Conservation (phyloP, 2,329 filamentous ascomycete species). For the Paraphoma chrysanthemicola region DNA sequence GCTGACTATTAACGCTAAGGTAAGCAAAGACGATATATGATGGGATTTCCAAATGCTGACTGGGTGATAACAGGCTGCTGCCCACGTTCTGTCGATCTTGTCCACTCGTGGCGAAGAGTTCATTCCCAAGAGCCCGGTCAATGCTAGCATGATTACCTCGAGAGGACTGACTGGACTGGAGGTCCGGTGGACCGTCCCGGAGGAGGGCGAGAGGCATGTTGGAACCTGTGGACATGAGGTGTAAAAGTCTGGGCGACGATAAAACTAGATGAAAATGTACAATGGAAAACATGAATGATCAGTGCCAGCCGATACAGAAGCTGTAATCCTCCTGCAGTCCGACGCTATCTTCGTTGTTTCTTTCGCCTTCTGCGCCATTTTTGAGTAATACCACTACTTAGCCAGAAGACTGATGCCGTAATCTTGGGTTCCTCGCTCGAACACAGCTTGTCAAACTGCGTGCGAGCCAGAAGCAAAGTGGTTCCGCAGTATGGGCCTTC, state of each 20-base stretch:
- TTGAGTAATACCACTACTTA: too few species aligned
- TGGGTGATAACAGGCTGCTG: slow-evolving; percentile 30
- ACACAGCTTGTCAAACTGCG: background rate
- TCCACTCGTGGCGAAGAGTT: slow-evolving; percentile 39
- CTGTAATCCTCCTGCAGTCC: background rate
- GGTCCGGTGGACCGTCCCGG: slow-evolving; percentile 38
- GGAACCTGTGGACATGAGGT: slow-evolving; percentile 41
- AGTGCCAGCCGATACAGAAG: background rate
- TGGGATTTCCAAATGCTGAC: slow-evolving; percentile 6
- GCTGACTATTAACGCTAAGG: slow-evolving; percentile 47
- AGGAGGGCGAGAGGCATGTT: slow-evolving; percentile 37
- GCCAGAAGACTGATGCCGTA: too few species aligned
- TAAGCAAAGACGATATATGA: slow-evolving; percentile 22
- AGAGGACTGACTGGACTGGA: slow-evolving; percentile 37
- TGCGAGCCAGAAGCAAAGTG: background rate
- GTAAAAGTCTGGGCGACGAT: slow-evolving; percentile 6
- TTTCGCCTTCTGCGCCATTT: too few species aligned
- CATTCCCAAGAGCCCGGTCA: slow-evolving; percentile 44
- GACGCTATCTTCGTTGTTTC: too few species aligned
- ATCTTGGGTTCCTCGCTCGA: too few species aligned
- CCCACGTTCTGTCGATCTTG: slow-evolving; percentile 44
- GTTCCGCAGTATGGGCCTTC: background rate
- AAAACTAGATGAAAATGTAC: background rate
- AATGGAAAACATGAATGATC: background rate
- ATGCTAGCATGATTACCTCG: slow-evolving; percentile 36